Percentiles rank a stretch among this genome's conserved stretches.
Evolutionary conservation across 2,329 filamentous ascomycete genomes (phyloP).

Genomic region (Colletotrichum tropicicola): DNA sequence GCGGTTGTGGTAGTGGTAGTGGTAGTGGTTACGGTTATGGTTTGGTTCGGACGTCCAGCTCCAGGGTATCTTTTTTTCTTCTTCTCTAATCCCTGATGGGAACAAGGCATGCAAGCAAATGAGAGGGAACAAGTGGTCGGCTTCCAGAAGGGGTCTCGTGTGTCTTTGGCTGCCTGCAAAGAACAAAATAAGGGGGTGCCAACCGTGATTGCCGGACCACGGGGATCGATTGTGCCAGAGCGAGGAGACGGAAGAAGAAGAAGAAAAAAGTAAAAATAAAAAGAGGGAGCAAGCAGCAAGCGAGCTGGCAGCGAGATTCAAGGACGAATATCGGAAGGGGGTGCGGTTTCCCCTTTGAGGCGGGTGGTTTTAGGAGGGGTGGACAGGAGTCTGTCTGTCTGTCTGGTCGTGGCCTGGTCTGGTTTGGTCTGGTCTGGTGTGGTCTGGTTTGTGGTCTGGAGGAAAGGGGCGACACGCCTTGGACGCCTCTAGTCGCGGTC

Average conservation of each 20-base stretch:
- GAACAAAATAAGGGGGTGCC: too few species aligned
- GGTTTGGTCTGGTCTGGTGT: neutral
- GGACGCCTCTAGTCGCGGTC: constrained; percentile 20
- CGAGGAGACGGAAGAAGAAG: neutral
- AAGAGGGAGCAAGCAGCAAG: neutral
- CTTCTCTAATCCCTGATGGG: neutral
- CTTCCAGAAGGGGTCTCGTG: constrained; percentile 10
- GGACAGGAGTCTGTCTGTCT: constrained; percentile 1
- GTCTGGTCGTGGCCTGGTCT: neutral
- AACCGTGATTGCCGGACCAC: neutral
- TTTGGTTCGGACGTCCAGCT: constrained; percentile 19
- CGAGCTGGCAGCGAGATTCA: constrained; percentile 18
- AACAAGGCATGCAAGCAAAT: constrained; percentile 13
- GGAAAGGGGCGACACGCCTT: constrained; percentile 22
- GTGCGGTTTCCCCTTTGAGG: constrained; percentile 1
- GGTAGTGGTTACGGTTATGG: constrained; percentile 3
- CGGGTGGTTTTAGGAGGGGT: constrained; percentile 5
- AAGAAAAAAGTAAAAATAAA: neutral
- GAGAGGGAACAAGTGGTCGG: neutral
- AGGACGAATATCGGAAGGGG: constrained; percentile 14
- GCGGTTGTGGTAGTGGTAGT: too few species aligned
- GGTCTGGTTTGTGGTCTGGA: neutral
- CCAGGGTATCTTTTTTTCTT: constrained; percentile 3
- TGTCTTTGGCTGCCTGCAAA: neutral
- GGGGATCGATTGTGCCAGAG: neutral